Evolutionary conservation across 2,329 filamentous ascomycete genomes (phyloP), one percentile per base, ranked within the genome.

Genomic region (Beauveria pseudobassiana): DNA sequence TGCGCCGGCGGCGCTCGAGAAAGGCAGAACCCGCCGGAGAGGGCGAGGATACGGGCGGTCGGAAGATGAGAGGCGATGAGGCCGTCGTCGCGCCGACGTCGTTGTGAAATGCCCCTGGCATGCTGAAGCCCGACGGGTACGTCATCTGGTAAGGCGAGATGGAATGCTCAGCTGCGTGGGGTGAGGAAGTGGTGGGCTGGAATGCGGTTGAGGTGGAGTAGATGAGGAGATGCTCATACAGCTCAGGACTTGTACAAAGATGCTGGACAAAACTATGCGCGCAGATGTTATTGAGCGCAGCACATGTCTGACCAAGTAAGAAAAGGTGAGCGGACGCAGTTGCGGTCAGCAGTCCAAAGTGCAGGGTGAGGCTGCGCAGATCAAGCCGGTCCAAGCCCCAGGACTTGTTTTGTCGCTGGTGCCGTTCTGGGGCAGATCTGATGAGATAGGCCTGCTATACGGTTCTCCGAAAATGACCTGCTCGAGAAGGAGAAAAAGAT

Each of bases 41-140:
- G 3, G 72, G 69, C 12, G 76, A 73, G 8, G 79, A 78, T 22
- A 71, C 68, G 8, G 79, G 78, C 12, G 78, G 77, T 62, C 77
- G 77, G 64, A 80, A 81, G 38, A 82, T 71, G 57, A 77, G 77
- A 7, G 78, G 74, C 65, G 80, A 77, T 14, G 57, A 52, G n/a
- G 49, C 20, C 18, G 24, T 26, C 22, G 45, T 26, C 5, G 28
- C 42, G 40, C 77, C 51, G 51, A 22, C 30, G 12, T 62, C 59
- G 34, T 22, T 51, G 45, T 57, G 67, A 61, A 73, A 74, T 28
- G 69, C 67, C 57, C 70, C 70, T 9, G 74, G 71, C 70, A 75
- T 74, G 28, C 69, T 67, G 57, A 72, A 68, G 40, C 70, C 68
- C 14, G 71, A 67, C 20, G 67, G 69, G 60, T 70, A 74, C 24